A percentile compares a stretch with the other conserved stretches of the same genome.
phyloP scores from a whole-genome alignment of 495 filamentous ascomycete species.

The Penicillium fimorum region DNA sequence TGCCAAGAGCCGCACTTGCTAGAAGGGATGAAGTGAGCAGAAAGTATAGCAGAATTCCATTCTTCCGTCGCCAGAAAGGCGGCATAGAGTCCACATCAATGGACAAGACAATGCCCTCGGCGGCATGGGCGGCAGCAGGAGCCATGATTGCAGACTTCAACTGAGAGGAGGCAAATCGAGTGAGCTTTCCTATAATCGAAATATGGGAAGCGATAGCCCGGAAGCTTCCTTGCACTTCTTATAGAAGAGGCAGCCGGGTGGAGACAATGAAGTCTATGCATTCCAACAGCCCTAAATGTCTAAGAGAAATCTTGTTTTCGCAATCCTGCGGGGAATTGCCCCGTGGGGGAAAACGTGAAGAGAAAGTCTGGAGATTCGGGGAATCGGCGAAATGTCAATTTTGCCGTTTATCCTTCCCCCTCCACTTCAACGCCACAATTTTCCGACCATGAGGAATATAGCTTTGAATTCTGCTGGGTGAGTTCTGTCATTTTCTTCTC shows the following conservation, averaged over 20 bases:
- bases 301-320: not conserved
- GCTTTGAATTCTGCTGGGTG: not conserved
- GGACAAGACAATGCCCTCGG: slow-evolving; percentile 25
- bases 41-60: slow-evolving; percentile 33
- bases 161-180: not conserved
- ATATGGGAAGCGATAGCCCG: not conserved
- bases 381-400: slow-evolving; percentile 8
- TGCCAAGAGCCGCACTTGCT: slow-evolving; percentile 29
- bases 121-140: slow-evolving; percentile 25
- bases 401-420: not conserved
- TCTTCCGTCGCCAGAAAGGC: slow-evolving; percentile 32
- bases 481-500: too few species aligned
- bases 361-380: slow-evolving; percentile 12
- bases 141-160: slow-evolving; percentile 12
- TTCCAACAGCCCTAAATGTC: not conserved
- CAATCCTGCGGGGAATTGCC: slow-evolving; percentile 7
- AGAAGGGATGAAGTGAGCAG: slow-evolving; percentile 31
- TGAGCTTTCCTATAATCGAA: not conserved
- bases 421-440: not conserved
- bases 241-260: slow-evolving; percentile 10
- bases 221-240: slow-evolving; percentile 12
- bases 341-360: slow-evolving; percentile 13
- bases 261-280: not conserved
- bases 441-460: slow-evolving; percentile 6
- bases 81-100: slow-evolving; percentile 27